These are phyloP conservation scores for Pascua sp. DNA, from an alignment of 1,284 basidiomycete genomes.

Conservation along the genomic window DNA sequence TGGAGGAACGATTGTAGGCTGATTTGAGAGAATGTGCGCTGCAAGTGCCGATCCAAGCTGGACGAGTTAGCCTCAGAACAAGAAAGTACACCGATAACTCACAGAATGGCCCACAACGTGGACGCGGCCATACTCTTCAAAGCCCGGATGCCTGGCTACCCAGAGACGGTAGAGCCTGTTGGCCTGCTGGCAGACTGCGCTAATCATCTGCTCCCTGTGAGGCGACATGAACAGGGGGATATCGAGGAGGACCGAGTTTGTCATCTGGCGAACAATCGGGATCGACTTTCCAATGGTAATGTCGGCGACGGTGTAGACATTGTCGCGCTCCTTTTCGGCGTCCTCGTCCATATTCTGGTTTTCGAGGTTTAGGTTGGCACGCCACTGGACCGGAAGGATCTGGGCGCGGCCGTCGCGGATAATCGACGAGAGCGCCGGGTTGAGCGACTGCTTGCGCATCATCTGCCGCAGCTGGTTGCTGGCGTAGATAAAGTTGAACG, in stretches of 20 bases:
- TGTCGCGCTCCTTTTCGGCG: slow-evolving; percentile 51
- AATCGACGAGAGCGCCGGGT: slow-evolving; percentile 52
- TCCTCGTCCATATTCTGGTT: slow-evolving; percentile 50
- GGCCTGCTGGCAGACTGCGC: slow-evolving; percentile 51
- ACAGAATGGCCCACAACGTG: slow-evolving; percentile 51
- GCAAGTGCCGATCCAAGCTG: slow-evolving; percentile 56
- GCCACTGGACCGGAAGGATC: slow-evolving; percentile 58
- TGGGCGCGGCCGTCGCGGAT: slow-evolving; percentile 52
- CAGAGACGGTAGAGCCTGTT: slow-evolving; percentile 56
- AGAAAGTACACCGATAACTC: slow-evolving; percentile 7
- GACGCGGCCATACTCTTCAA: slow-evolving; percentile 52
- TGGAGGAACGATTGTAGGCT: slow-evolving; percentile 54
- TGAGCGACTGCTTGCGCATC: slow-evolving; percentile 49
- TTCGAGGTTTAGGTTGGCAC: slow-evolving; percentile 52
- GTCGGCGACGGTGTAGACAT: slow-evolving; percentile 53
- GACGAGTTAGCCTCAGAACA: slow-evolving; percentile 3
- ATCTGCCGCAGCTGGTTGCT: slow-evolving; percentile 53
- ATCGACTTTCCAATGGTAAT: slow-evolving; percentile 54
- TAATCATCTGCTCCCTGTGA: slow-evolving; percentile 55
- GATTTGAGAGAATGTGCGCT: slow-evolving; percentile 56
- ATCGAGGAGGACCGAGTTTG: slow-evolving; percentile 54
- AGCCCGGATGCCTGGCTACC: slow-evolving; percentile 55
- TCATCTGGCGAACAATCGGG: slow-evolving; percentile 53
- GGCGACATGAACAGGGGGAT: slow-evolving; percentile 53
- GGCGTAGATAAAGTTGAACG: slow-evolving; percentile 55